These are phyloP conservation scores for Phalaenopsis aphrodite DNA, from an alignment of 106 monocot species.

Conservation along the genomic window DNA sequence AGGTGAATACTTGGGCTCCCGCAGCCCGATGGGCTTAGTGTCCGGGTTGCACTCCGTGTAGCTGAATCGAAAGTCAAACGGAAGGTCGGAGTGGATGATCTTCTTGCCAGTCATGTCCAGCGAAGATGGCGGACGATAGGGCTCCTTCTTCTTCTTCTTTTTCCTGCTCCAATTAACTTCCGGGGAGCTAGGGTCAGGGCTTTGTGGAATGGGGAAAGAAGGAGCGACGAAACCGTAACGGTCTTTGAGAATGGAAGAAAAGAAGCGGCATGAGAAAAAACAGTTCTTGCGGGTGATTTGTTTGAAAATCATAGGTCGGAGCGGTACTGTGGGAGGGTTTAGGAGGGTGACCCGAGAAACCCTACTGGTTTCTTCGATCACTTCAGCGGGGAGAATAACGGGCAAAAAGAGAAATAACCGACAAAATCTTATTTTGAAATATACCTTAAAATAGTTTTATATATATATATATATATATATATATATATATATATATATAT, in stretches of 20 bases:
- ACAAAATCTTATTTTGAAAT: neutral
- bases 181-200: constrained; percentile 16
- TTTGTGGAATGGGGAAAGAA: constrained; percentile 33
- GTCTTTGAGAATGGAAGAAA: constrained; percentile 29
- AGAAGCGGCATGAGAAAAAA: constrained; percentile 12
- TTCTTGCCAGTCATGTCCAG: constrained; percentile 41
- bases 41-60: constrained; percentile 60
- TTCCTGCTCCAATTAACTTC: neutral
- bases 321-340: neutral
- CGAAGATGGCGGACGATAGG: constrained; percentile 72
- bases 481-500: no score
- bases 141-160: constrained; percentile 39
- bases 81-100: constrained; percentile 49
- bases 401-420: neutral
- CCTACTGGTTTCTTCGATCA: neutral
- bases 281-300: constrained; percentile 24
- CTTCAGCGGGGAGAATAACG: neutral
- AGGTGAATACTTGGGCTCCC: constrained; percentile 90
- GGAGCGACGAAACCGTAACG: constrained; percentile 81
- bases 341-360: neutral
- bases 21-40: constrained; percentile 63
- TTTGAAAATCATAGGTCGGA: constrained; percentile 15
- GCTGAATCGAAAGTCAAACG: constrained; percentile 79
- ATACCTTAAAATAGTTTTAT: no score
- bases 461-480: no score